A percentile compares a stretch with the other conserved stretches of the same genome.
Evolutionary conservation across 768 basidiomycete species (phyloP).

Genomic region (Russula sp.): DNA sequence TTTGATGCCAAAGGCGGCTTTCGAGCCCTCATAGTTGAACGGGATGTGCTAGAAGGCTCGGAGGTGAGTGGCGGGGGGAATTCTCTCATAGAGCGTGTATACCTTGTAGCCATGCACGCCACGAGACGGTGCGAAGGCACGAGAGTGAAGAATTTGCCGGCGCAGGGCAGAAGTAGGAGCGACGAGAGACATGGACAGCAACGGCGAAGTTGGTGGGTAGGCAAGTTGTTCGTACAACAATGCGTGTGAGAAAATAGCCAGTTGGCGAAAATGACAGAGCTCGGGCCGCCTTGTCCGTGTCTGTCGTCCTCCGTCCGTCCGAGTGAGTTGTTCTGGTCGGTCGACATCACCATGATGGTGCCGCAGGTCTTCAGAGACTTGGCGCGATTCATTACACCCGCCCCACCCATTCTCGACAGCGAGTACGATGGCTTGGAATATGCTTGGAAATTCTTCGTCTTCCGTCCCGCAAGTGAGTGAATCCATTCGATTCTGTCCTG

Average conservation of each 20-base stretch:
- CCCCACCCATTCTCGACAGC: constrained; percentile 42
- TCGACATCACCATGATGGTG: background rate
- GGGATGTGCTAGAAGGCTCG: constrained; percentile 17
- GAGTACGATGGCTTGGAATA: constrained; percentile 72
- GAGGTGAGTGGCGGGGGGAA: background rate
- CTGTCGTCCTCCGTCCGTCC: too few relatives aligned
- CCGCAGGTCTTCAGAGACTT: constrained; percentile 5
- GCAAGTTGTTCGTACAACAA: too few relatives aligned
- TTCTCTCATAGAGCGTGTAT: background rate
- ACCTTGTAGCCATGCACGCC: constrained; percentile 20
- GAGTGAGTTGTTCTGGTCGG: too few relatives aligned
- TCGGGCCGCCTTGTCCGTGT: background rate
- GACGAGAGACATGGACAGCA: constrained; percentile 19
- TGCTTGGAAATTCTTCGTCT: constrained; percentile 66
- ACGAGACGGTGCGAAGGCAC: constrained; percentile 14
- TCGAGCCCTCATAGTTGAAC: constrained; percentile 18
- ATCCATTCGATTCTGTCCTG: background rate
- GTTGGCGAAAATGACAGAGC: background rate
- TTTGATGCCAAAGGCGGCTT: constrained; percentile 16
- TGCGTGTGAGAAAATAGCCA: background rate
- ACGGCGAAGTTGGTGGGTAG: constrained; percentile 4
- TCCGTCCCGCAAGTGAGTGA: constrained; percentile 71
- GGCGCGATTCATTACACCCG: constrained; percentile 40
- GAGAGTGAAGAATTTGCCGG: constrained; percentile 15
- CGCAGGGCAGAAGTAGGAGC: constrained; percentile 17